These are phyloP conservation scores for Neotropicomus parvogracilis DNA, from an alignment of 1,284 basidiomycete species.

Conservation along the genomic window DNA sequence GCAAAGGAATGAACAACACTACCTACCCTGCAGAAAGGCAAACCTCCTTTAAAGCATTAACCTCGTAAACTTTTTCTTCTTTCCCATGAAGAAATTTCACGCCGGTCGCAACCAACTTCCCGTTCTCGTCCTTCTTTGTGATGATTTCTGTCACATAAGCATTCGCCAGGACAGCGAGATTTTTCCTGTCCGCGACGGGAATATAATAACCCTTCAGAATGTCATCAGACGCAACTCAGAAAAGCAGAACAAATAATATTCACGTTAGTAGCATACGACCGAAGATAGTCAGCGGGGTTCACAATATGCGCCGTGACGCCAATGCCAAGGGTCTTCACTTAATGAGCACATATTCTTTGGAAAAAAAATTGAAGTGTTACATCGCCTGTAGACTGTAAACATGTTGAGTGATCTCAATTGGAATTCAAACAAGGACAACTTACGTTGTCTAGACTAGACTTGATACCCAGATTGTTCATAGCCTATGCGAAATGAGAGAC, in stretches of 20 bases:
- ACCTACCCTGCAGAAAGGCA: slow-evolving; percentile 4
- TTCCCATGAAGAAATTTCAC: neutral
- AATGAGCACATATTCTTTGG: neutral
- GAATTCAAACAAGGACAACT: neutral
- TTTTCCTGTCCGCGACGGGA: slow-evolving; percentile 2
- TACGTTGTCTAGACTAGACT: neutral
- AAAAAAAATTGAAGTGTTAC: neutral
- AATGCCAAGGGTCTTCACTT: neutral
- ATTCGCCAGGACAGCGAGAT: neutral
- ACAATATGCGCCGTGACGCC: neutral
- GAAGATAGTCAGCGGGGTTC: neutral
- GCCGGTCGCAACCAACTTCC: slow-evolving; percentile 1
- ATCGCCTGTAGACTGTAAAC: neutral
- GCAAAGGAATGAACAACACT: neutral
- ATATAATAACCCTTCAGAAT: neutral
- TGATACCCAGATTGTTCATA: slow-evolving; percentile 2
- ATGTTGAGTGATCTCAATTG: neutral
- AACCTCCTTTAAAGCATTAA: slow-evolving; percentile 1
- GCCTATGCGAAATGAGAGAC: neutral
- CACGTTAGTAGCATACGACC: slow-evolving; percentile 5
- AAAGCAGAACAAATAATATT: neutral
- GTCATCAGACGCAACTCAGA: neutral
- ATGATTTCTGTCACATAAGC: slow-evolving; percentile 2
- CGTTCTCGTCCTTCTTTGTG: neutral
- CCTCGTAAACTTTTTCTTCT: neutral